phyloP scores from a whole-genome alignment of 805 yeast species.

The Huiozyma naganishii region DNA sequence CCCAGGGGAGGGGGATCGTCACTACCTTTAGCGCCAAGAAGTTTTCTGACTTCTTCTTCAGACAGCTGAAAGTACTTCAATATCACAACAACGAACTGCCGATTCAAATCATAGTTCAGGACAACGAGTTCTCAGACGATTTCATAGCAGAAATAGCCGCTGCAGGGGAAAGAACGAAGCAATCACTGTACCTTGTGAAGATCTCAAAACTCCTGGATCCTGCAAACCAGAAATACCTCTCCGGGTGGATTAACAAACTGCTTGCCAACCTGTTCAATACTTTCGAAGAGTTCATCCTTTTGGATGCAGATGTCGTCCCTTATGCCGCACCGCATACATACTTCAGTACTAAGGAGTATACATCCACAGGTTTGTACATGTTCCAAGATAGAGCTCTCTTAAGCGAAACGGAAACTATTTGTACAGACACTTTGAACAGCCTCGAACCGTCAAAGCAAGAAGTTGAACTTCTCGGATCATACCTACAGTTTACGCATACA shows the following conservation, averaged over 20 bases:
- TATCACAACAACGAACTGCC: constrained; percentile 30
- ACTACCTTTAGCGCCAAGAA: constrained; percentile 12
- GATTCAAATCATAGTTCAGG: constrained; percentile 32
- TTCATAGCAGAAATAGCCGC: constrained; percentile 6
- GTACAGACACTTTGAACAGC: not conserved
- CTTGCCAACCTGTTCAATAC: constrained; percentile 38
- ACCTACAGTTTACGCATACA: not conserved
- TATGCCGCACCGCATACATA: constrained; percentile 30
- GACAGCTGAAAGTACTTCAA: constrained; percentile 33
- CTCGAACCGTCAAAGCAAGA: not conserved
- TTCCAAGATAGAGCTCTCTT: not conserved
- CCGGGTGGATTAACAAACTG: constrained; percentile 36
- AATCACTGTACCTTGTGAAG: constrained; percentile 17
- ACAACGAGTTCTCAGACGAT: constrained; percentile 13
- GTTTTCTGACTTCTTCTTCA: constrained; percentile 21
- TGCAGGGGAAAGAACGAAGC: constrained; percentile 8
- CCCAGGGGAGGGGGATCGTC: constrained; percentile 13
- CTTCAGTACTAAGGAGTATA: constrained; percentile 11
- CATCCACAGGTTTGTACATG: constrained; percentile 9
- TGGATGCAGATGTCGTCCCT: constrained; percentile 44
- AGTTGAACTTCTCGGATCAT: not conserved
- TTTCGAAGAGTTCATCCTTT: constrained; percentile 37
- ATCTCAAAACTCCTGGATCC: constrained; percentile 10
- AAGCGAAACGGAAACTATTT: not conserved
- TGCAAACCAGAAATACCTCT: constrained; percentile 5